These are phyloP conservation scores for Candida corydali DNA, from an alignment of 805 yeast genomes.

Conservation along the genomic window DNA sequence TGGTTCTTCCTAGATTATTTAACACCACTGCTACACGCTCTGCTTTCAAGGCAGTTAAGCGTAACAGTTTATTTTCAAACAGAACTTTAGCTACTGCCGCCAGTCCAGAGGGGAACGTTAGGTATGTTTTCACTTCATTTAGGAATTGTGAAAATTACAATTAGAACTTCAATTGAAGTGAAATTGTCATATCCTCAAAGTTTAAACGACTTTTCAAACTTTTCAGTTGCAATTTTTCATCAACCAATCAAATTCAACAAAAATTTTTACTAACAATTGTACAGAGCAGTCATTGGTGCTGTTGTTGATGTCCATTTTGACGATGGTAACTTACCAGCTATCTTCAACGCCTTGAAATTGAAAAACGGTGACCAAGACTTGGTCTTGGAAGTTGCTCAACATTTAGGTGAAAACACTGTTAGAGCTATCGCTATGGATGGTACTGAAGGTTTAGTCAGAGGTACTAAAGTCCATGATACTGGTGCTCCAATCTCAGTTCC, in stretches of 20 bases:
- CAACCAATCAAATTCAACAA: background rate
- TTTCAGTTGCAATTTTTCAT: slow-evolving; percentile 1
- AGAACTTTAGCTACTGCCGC: slow-evolving; percentile 80
- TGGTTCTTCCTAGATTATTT: slow-evolving; percentile 56
- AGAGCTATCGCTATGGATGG: slow-evolving; percentile 99
- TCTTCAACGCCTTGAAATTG: slow-evolving; percentile 93
- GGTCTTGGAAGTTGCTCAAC: slow-evolving; percentile 98
- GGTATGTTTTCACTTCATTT: no score
- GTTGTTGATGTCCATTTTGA: slow-evolving; percentile 98
- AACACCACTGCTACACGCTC: slow-evolving; percentile 65
- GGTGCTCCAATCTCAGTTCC: slow-evolving; percentile 99
- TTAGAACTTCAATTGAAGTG: no score
- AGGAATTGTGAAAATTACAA: no score
- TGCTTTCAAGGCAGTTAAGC: slow-evolving; percentile 86
- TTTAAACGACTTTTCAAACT: no score
- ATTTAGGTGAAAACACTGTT: slow-evolving; percentile 99
- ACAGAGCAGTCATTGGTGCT: slow-evolving; percentile 97
- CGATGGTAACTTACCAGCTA: slow-evolving; percentile 95
- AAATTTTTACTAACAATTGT: slow-evolving; percentile 26
- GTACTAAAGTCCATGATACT: slow-evolving; percentile 85
- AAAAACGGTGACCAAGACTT: slow-evolving; percentile 73
- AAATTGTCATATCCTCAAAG: no score
- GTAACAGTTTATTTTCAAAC: slow-evolving; percentile 61
- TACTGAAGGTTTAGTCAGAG: slow-evolving; percentile 99
- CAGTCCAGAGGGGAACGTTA: slow-evolving; percentile 75